phyloP scores from a whole-genome alignment of 2,329 filamentous ascomycete species.

The Xylaria sp. region DNA sequence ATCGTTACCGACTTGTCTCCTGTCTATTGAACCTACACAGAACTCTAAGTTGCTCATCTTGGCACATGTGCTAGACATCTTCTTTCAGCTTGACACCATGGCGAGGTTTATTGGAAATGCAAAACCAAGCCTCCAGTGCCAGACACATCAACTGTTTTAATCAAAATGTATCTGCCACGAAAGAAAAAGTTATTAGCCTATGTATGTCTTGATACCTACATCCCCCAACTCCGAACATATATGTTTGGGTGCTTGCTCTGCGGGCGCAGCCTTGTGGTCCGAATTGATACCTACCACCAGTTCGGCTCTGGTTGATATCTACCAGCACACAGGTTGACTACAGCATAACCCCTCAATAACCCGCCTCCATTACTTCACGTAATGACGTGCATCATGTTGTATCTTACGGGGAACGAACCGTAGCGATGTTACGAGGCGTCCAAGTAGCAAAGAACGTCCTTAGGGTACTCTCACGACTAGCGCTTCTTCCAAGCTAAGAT shows the following conservation, averaged over 20 bases:
- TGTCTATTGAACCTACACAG: not conserved
- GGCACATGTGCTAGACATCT: not conserved
- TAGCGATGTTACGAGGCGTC: not conserved
- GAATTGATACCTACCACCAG: not conserved
- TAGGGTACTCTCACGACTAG: not conserved
- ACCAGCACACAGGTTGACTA: not conserved
- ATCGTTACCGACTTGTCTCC: not conserved
- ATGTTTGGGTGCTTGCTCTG: not conserved
- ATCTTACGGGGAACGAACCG: not conserved
- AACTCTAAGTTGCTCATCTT: not conserved
- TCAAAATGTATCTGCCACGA: not conserved
- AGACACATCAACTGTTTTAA: no score
- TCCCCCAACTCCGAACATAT: not conserved
- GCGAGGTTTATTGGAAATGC: not conserved
- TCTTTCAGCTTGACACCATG: not conserved
- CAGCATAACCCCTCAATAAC: not conserved
- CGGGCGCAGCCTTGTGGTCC: no score
- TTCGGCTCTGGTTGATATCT: not conserved
- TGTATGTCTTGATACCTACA: constrained; percentile 7
- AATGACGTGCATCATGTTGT: not conserved
- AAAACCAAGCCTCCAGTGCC: not conserved
- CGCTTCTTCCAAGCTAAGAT: not conserved
- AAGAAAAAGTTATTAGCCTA: constrained; percentile 3
- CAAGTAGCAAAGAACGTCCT: not conserved
- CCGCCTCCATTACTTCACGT: not conserved